A percentile compares a stretch with the other conserved stretches of the same genome.
phyloP scores from a whole-genome alignment of 495 filamentous ascomycete species.

The Tetracladium marchalianum region DNA sequence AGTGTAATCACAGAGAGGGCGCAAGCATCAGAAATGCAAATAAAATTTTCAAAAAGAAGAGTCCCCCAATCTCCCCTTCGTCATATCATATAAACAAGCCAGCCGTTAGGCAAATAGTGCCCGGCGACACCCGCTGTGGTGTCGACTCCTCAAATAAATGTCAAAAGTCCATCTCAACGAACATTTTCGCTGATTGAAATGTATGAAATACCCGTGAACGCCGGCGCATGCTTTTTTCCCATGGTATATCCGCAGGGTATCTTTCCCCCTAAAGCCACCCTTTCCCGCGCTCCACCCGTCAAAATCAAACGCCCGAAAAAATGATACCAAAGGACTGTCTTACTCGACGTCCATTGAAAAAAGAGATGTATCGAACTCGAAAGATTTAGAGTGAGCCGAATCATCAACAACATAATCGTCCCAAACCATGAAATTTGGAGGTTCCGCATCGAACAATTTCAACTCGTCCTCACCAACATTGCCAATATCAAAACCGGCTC shows the following conservation, averaged over 20 bases:
- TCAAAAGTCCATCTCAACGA: too few species aligned
- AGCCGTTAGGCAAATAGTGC: too few species aligned
- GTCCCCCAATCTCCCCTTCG: not conserved
- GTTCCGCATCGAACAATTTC: constrained; percentile 12
- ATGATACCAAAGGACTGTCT: not conserved
- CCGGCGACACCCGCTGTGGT: too few species aligned
- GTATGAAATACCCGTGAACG: constrained; percentile 5
- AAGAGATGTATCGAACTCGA: constrained; percentile 29
- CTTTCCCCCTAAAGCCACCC: not conserved
- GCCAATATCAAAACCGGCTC: too few species aligned
- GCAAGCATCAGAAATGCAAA: too few species aligned
- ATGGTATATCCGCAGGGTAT: constrained; percentile 11
- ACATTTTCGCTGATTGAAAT: too few species aligned
- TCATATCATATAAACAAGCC: constrained; percentile 9
- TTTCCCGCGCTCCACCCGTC: not conserved
- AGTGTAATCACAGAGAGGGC: too few species aligned
- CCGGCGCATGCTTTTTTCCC: constrained; percentile 14
- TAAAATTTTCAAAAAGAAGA: too few species aligned
- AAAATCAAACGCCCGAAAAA: constrained; percentile 8
- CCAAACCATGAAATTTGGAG: constrained; percentile 15
- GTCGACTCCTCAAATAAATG: too few species aligned
- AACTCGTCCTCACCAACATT: constrained; percentile 22
- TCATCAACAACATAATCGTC: constrained; percentile 27
- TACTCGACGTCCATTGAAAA: constrained; percentile 32
- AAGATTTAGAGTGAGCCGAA: constrained; percentile 30